Evolutionary conservation across 257 asterid species (phyloP), one percentile per base, ranked within the genome.

Genomic region (Capsicum pubescens): DNA sequence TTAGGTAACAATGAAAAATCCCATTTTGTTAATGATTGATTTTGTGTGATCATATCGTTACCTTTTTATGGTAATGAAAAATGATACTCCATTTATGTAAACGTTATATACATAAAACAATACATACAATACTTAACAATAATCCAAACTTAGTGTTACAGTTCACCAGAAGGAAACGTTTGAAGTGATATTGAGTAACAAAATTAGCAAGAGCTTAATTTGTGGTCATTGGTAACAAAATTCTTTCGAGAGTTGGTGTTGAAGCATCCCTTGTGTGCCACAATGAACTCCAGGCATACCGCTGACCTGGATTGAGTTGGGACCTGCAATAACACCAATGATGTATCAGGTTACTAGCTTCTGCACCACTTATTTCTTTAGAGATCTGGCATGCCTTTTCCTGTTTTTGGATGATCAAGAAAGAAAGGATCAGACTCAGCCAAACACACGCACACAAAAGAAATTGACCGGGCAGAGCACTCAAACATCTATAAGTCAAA

Each of bases 331-430:
- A 26, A 48, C 16, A 17, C 85, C 85, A 52, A 21, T 76, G 16
- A 52, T 52, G 81, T 46, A 44, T 42, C n/a, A 76, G 63, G 48
- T 44, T 13, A 50, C n/a, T 7, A 72, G 19, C 81, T 48, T 74
- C 61, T 74, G 39, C 26, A 26, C 48, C 48, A 76, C 81, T 52
- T 52, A 26, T 26, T 70, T 78, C 79, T 84, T 90, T 69, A 95
- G 80, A 94, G 95, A 85, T 91, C 94, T 8, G 99, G 99, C 98
- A 95, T 92, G 71, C 99, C 98, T 90, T 54, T 80, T 10, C 99
- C 99, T 60, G 94, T 90, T 90, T 92, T 89, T 68, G 95, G 87
- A 84, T 94, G 97, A 69, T 94, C 6, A 54, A 32, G 15, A 16
- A 52, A 13, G 56, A 9, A 36, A 46, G 35, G 13, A 52, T 11